Base-by-base conservation (phyloP, 2,329 filamentous ascomycete genomes). In the Ceratocystis eucalypticola region DNA sequence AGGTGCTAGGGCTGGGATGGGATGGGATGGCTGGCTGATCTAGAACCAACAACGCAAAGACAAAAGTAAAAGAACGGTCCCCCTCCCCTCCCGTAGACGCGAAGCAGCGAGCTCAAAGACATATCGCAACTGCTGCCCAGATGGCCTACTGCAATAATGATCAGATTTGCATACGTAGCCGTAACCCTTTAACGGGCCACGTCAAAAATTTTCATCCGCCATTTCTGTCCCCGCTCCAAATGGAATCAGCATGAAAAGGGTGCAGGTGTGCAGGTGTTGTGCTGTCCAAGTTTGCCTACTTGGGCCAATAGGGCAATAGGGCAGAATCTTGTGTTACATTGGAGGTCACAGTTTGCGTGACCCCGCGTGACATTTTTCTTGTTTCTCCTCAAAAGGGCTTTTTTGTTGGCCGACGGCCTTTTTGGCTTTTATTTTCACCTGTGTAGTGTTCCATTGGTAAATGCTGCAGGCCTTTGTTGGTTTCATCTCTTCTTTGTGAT, bases 271-370 rank as follows among this genome's bases (percentile, higher is more conserved):
- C 37, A 41, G 37, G 37, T 30, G 55, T 30, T 55, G n/a, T 59
- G 55, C 22, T 59, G 55, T 59, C 55, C 55, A 59, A 37, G 55
- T 37, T 59, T 59, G 28, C 55, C 55, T 59, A 33, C 55, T 59
- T 59, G 55, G 55, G 55, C 55, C 55, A 59, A 59, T 59, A 59
- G 55, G 28, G 28, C 55, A 59, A 59, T 37, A 59, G 33, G 55
- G 55, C 55, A 59, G 28, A 59, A 17, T 25, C 17, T 37, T 59
- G 55, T 59, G 55, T 59, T 59, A 59, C 55, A 59, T 59, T 33
- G 55, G 37, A 59, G 55, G 55, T 59, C 55, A 59, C 2, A 59
- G 28, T 20, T 37, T 59, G 55, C 55, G 55, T 30, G 55, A 59
- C 55, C 55, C 37, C 55, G 55, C 55, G 55, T 59, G 28, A 59